A percentile compares a stretch with the other conserved stretches of the same genome.
phyloP scores from a whole-genome alignment of 2,329 filamentous ascomycete species.

The Penicillium sp. region DNA sequence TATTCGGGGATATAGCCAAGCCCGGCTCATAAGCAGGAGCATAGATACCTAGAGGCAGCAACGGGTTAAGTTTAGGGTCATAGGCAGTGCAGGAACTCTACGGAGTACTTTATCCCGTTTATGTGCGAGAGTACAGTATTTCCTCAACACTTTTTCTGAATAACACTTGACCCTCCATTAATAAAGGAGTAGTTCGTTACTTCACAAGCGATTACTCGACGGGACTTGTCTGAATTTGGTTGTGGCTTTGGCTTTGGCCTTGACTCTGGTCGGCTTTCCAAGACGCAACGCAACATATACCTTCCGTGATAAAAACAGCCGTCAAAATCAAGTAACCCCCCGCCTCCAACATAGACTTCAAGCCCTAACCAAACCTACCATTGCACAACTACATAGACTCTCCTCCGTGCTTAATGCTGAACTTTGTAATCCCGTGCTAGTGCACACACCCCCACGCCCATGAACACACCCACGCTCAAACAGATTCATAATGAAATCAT shows the following conservation, averaged over 20 bases:
- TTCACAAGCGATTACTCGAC: too few species aligned
- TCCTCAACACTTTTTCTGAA: not conserved
- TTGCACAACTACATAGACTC: not conserved
- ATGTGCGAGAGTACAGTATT: too few species aligned
- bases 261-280: not conserved
- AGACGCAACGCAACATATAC: not conserved
- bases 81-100: too few species aligned
- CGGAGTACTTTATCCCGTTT: too few species aligned
- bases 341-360: not conserved
- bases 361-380: not conserved
- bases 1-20: slow-evolving; percentile 4
- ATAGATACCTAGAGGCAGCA: too few species aligned
- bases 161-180: not conserved
- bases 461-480: not conserved
- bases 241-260: not conserved
- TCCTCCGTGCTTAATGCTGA: not conserved
- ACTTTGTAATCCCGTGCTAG: not conserved
- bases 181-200: not conserved
- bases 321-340: not conserved
- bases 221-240: not conserved
- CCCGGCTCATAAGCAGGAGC: too few species aligned
- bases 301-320: not conserved
- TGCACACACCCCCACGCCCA: not conserved
- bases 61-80: too few species aligned
- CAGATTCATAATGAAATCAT: slow-evolving; percentile 1